Conservation (phyloP, 192 early-diverging fungal genomes). For the Entomortierella chlamydospora region DNA sequence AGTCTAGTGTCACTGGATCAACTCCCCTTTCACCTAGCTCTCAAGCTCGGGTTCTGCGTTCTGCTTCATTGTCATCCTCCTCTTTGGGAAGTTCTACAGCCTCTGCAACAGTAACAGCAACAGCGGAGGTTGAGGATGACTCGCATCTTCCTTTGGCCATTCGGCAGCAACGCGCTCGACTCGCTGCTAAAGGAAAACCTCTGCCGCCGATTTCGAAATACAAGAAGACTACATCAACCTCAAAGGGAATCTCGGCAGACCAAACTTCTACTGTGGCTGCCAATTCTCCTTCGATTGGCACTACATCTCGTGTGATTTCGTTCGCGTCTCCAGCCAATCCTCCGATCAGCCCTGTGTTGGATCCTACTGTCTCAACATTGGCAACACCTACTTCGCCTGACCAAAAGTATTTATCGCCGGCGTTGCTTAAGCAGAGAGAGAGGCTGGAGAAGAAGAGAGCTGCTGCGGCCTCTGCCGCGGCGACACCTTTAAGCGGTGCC, state of each 20-base stretch:
- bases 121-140: slow-evolving; percentile 30
- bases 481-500: not conserved
- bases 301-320: slow-evolving; percentile 13
- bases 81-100: not conserved
- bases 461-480: slow-evolving; percentile 6
- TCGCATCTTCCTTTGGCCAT: slow-evolving; percentile 46
- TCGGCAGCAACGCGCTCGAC: slow-evolving; percentile 46
- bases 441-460: slow-evolving; percentile 43
- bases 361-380: not conserved
- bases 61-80: not conserved
- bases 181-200: slow-evolving; percentile 47
- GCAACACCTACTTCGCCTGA: not conserved
- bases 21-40: slow-evolving; percentile 9
- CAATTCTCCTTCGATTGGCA: too few species aligned
- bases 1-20: slow-evolving; percentile 16
- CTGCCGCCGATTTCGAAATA: slow-evolving; percentile 50
- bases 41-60: not conserved
- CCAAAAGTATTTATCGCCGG: slow-evolving; percentile 38
- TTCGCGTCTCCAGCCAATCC: slow-evolving; percentile 12
- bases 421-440: slow-evolving; percentile 38
- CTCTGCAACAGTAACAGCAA: not conserved
- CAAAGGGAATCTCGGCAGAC: not conserved
- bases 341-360: slow-evolving; percentile 7
- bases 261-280: not conserved
- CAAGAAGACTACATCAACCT: slow-evolving; percentile 24